A percentile compares a stretch with the other conserved stretches of the same genome.
phyloP scores from a whole-genome alignment of 1,284 basidiomycete genomes.

The Pseudozyma hubeiensis region DNA sequence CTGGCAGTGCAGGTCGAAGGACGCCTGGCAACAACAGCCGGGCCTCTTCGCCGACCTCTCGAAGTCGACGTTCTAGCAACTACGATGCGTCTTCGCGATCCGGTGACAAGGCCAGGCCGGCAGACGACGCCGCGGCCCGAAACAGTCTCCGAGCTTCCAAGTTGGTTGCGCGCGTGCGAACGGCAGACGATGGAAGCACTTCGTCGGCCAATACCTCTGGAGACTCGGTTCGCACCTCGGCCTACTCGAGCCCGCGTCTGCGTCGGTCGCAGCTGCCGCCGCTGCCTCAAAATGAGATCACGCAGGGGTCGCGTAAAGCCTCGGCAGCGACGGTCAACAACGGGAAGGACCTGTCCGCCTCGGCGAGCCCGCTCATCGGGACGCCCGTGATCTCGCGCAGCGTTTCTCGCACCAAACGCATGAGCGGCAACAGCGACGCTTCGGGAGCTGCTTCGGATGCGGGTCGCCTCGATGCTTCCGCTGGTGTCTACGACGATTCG shows the following conservation, averaged over 20 bases:
- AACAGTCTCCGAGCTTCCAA: conserved; percentile 45
- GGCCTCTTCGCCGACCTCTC: conserved; percentile 43
- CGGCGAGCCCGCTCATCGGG: conserved; percentile 24
- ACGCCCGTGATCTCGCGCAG: conserved; percentile 17
- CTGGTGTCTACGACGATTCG: conserved; percentile 21
- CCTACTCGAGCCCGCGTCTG: conserved; percentile 51
- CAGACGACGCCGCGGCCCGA: conserved; percentile 24
- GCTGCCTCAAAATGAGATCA: conserved; percentile 51
- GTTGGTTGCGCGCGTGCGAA: conserved; percentile 27
- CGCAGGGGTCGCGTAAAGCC: conserved; percentile 22
- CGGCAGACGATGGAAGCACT: conserved; percentile 15
- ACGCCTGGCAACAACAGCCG: conserved; percentile 50
- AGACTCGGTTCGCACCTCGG: conserved; percentile 25
- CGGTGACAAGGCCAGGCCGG: conserved; percentile 24
- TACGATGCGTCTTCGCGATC: conserved; percentile 42
- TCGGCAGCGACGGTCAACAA: conserved; percentile 21
- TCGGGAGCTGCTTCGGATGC: conserved; percentile 26
- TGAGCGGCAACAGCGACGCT: conserved; percentile 45
- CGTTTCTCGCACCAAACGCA: conserved; percentile 39
- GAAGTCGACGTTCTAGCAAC: conserved; percentile 45
- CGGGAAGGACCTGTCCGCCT: conserved; percentile 18
- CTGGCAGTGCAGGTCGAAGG: conserved; percentile 46
- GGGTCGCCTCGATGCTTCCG: conserved; percentile 20
- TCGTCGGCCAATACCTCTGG: conserved; percentile 10
- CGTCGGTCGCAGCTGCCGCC: conserved; percentile 57